Conservation (phyloP, 495 filamentous ascomycete species). For the Penicillium lividum region DNA sequence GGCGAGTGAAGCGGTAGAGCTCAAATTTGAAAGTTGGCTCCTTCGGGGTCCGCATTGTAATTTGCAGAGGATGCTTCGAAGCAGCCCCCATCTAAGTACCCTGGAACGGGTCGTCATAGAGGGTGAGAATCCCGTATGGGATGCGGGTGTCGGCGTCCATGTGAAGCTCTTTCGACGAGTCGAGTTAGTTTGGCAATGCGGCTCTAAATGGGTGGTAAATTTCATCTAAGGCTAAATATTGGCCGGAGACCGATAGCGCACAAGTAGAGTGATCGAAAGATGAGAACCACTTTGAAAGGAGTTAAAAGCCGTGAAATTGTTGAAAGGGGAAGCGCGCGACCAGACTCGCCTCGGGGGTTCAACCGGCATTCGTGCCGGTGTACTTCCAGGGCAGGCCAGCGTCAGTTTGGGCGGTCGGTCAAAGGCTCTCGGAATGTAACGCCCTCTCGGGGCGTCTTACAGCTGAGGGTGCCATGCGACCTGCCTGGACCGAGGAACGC, state of each 20-base stretch:
- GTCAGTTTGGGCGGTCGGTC: too few species aligned
- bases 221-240: slow-evolving; percentile 74
- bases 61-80: slow-evolving; percentile 66
- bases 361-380: too few species aligned
- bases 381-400: too few species aligned
- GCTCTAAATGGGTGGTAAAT: slow-evolving; percentile 66
- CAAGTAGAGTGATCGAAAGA: slow-evolving; percentile 64
- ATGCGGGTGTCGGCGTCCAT: slow-evolving; percentile 48
- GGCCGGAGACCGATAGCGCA: slow-evolving; percentile 72
- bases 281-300: slow-evolving; percentile 46
- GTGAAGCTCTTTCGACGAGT: slow-evolving; percentile 51
- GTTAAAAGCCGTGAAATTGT: too few species aligned
- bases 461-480: too few species aligned
- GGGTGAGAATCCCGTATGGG: slow-evolving; percentile 62
- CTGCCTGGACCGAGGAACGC: too few species aligned
- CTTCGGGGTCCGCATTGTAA: slow-evolving; percentile 60
- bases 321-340: too few species aligned
- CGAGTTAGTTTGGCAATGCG: slow-evolving; percentile 26
- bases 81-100: slow-evolving; percentile 55
- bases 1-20: slow-evolving; percentile 71
- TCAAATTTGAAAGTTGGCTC: slow-evolving; percentile 71
- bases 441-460: too few species aligned
- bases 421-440: too few species aligned
- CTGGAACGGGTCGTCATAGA: slow-evolving; percentile 64
- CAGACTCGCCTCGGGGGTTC: too few species aligned